These are phyloP conservation scores for Polyporus tsugae DNA, from an alignment of 1,284 basidiomycete species.

Conservation along the genomic window DNA sequence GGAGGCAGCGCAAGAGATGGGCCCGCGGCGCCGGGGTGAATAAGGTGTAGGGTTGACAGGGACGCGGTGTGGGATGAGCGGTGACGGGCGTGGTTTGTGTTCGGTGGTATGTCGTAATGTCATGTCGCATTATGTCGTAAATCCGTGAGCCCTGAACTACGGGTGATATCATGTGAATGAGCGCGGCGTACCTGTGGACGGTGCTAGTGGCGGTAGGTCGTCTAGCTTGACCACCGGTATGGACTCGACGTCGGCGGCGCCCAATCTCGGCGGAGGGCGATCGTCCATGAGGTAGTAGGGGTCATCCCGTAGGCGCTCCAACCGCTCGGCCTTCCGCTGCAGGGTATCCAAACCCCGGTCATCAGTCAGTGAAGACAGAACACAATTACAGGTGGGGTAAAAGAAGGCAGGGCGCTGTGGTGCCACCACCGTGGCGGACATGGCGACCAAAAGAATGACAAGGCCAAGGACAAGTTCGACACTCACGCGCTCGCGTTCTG, in stretches of 20 bases:
- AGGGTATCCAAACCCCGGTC: conserved; percentile 3
- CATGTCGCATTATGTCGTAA: conserved; percentile 16
- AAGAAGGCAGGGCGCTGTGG: neutral
- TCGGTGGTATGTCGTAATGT: neutral
- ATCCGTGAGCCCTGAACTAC: conserved; percentile 11
- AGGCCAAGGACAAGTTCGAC: neutral
- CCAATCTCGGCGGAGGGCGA: conserved; percentile 46
- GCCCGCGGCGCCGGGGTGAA: neutral
- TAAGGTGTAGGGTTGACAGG: neutral
- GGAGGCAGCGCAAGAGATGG: neutral
- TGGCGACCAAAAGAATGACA: conserved; percentile 7
- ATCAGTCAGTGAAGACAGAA: conserved; percentile 10
- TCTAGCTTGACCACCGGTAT: conserved; percentile 89
- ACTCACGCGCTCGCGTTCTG: conserved; percentile 66
- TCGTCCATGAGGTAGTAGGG: conserved; percentile 89
- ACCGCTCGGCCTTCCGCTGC: conserved; percentile 78
- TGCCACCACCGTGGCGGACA: neutral
- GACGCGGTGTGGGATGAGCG: conserved; percentile 1
- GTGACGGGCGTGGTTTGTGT: neutral
- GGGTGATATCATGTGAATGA: conserved; percentile 3
- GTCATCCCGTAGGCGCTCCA: conserved; percentile 81
- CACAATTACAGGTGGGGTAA: neutral
- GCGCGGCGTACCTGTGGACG: conserved; percentile 47
- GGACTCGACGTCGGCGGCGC: conserved; percentile 75
- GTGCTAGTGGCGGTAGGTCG: conserved; percentile 56